Base-by-base conservation (phyloP, 192 early-diverging fungal genomes). In the Haplosporangium gracile region DNA sequence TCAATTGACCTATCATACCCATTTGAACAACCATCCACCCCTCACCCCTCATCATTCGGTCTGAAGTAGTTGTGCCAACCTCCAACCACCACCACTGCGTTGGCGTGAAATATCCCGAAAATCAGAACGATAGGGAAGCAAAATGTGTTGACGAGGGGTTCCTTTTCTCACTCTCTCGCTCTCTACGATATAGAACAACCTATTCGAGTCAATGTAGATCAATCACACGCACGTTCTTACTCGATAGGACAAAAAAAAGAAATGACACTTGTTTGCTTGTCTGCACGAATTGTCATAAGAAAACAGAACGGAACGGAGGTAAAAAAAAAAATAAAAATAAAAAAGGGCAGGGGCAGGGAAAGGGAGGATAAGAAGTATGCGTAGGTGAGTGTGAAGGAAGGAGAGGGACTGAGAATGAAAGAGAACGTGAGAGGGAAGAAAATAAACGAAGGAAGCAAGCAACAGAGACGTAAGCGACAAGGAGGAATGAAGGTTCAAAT, bases 311-410 rank as follows among this genome's bases (percentile, higher is more conserved):
- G 26, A 26, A 29, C 29, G 13, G 60, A 65, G 26, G 11, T 5
- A 26, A 47, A 49, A 73, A 51, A 51, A 73, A 73, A 32, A 51
- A 73, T 51, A 32, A n/a, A 24, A 72, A 26, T 49, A 26, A 72
- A 72, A 45, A 29, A 42, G 43, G 11, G 42, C 43, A 0, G 26
- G 15, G 20, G 36, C 2, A 36, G 43, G 70, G 1, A 18, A 16
- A 13, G 5, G 18, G 39, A 70, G 32, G 16, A 40, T 39, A 34
- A 20, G 40, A 20, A 42, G 69, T 70, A 15, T 42, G 69, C 5
- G 15, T 70, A 6, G n/a, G 68, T 70, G 36, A 36, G 68, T 38
- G 68, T 22, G 34, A 7, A 69, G 5, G 38, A 38, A 22, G 4
- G 32, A 18, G 32, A 20, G 38, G 20, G 4, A 22, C 15, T 72